Evolutionary conservation across 176 grass and related monocot genomes (phyloP), one percentile per base, ranked within the genome.

Genomic region (Pontederia paniculata): DNA sequence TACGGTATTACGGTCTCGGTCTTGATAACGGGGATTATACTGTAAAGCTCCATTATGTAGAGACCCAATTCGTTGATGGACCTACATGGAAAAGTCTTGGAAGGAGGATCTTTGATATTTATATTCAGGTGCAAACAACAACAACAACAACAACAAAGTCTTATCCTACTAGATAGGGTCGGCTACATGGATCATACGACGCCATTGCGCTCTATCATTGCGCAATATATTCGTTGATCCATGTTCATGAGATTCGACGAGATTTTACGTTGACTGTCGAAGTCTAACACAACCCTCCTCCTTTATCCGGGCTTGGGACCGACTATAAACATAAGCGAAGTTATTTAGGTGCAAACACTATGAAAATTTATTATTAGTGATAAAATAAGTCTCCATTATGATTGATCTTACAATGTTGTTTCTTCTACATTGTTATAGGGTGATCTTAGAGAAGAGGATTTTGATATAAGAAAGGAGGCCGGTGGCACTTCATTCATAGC

Each of bases 11-110:
- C 52, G 69, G 69, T n/a, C 15, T 81, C 76, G 65, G 66, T 66
- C 71, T 81, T 60, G 3, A 81, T 56, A 81, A 81, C 66, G 78
- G 78, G 71, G 76, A 81, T 21, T 81, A 81, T 52, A 71, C 52
- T 3, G 23, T 81, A 48, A 60, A 42, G 12, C 61, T 81, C 19
- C 67, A 81, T 54, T 81, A 76, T 43, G 59, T 61, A 15, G 78
- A 81, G 47, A 72, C 44, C 9, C 19, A 8, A 10, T 55, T 71
- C 53, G 67, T 46, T 9, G 13, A 81, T 19, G 47, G 58, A 14
- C 73, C 59, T 28, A 46, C 18, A 55, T 81, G 60, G 61, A 20
- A 76, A 60, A 76, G 67, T 71, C 42, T 55, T 9, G 78, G 73
- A 19, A 66, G 78, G 53, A 81, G 67, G 9, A 54, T 81, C 45